Evolutionary conservation across 2,329 filamentous ascomycete species (phyloP).

Genomic region (Harringtonia aguacate): DNA sequence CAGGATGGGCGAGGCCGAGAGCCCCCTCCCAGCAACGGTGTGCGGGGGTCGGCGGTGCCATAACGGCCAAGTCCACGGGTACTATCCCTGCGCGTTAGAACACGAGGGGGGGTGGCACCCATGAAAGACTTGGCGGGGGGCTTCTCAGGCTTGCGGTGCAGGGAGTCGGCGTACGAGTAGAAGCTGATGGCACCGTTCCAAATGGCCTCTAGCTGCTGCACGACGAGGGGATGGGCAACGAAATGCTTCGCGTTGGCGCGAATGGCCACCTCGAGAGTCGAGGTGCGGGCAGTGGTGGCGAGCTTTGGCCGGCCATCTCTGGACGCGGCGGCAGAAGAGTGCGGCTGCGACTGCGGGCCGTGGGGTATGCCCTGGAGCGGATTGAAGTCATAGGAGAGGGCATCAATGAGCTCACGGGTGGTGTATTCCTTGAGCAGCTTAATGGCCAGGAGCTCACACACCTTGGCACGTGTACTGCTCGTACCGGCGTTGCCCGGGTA

Average conservation of each 20-base stretch:
- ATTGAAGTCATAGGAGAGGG: conserved; percentile 89
- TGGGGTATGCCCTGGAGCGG: conserved; percentile 70
- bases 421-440: conserved; percentile 83
- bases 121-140: conserved; percentile 15
- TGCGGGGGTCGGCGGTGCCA: conserved; percentile 29
- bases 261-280: conserved; percentile 80
- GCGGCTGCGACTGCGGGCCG: conserved; percentile 16
- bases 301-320: conserved; percentile 31
- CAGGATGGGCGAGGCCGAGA: neutral
- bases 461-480: conserved; percentile 72
- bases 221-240: conserved; percentile 79
- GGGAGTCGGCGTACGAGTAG: conserved; percentile 74
- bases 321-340: conserved; percentile 23
- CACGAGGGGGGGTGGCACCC: neutral
- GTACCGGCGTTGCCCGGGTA: conserved; percentile 78
- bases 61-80: conserved; percentile 8
- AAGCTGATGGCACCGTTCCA: conserved; percentile 96
- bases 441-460: conserved; percentile 84
- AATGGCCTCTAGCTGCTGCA: conserved; percentile 92
- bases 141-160: conserved; percentile 53
- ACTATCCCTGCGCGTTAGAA: neutral
- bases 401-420: conserved; percentile 85
- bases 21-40: conserved; percentile 34
- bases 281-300: conserved; percentile 62
- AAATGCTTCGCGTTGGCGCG: conserved; percentile 88